A percentile compares a stretch with the other conserved stretches of the same genome.
Conservation (phyloP, 768 basidiomycete genomes). For the Gloeostereum incarnatum region DNA sequence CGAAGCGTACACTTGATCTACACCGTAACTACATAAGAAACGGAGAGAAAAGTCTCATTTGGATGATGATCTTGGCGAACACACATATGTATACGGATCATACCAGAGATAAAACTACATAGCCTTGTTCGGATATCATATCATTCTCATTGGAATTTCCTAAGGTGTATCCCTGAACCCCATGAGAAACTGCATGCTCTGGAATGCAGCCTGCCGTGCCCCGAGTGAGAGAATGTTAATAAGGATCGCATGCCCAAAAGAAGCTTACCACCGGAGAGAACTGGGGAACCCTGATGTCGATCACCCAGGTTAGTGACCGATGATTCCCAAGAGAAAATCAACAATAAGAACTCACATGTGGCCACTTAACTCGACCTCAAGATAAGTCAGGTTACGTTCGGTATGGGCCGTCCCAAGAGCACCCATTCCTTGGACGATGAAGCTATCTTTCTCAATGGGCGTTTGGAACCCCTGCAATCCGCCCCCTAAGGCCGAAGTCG, state of each 20-base stretch:
- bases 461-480: conserved; percentile 68
- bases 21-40: neutral
- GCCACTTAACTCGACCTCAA: conserved; percentile 61
- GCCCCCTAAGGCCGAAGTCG: conserved; percentile 42
- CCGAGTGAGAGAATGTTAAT: conserved; percentile 3
- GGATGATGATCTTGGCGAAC: neutral
- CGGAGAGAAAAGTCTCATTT: neutral
- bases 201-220: conserved; percentile 48
- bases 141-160: no score
- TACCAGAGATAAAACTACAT: neutral
- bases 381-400: conserved; percentile 61
- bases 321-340: no score
- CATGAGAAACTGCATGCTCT: conserved; percentile 46
- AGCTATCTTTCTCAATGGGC: conserved; percentile 54
- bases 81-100: neutral
- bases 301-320: neutral
- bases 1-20: neutral
- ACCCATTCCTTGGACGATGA: conserved; percentile 62
- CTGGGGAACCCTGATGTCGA: conserved; percentile 48
- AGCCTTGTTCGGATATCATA: neutral
- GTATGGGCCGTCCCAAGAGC: conserved; percentile 54
- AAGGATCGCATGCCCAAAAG: neutral
- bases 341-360: conserved; percentile 45
- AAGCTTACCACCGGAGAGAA: conserved; percentile 48
- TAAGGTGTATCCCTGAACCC: neutral